A percentile compares a stretch with the other conserved stretches of the same genome.
phyloP scores from a whole-genome alignment of 352 stramenopile genomes.

The Pythium folliculosum region DNA sequence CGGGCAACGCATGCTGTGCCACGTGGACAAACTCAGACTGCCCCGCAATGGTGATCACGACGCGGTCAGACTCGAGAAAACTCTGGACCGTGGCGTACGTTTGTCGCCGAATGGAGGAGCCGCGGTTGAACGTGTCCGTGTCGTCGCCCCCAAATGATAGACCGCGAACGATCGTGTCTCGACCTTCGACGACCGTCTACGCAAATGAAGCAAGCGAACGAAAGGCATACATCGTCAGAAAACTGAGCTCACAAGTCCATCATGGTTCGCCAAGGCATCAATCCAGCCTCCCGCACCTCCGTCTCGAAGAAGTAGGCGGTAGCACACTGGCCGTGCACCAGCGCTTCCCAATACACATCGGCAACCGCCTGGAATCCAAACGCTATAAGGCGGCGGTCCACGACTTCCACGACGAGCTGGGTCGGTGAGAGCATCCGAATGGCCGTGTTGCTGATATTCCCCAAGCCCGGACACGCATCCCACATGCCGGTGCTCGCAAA shows the following conservation, averaged over 20 bases:
- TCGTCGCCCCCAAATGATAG: constrained; percentile 1
- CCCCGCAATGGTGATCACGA: constrained; percentile 5
- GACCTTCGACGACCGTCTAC: constrained; percentile 6
- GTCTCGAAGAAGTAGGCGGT: background rate
- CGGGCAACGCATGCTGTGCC: background rate
- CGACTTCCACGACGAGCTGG: constrained; percentile 8
- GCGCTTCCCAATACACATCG: background rate
- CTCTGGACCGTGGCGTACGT: background rate
- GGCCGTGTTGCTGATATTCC: background rate
- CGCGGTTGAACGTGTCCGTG: background rate
- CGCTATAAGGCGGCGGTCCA: constrained; percentile 1
- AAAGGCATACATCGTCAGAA: background rate
- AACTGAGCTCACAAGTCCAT: background rate
- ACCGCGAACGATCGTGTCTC: constrained; percentile 7
- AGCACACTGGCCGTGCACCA: background rate
- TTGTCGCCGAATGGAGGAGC: constrained; percentile 4
- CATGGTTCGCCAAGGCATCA: background rate
- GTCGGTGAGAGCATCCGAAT: constrained; percentile 7
- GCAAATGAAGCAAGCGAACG: background rate
- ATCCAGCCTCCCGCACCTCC: background rate
- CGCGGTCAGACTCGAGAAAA: constrained; percentile 5
- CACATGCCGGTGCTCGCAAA: constrained; percentile 7
- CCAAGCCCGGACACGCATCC: background rate
- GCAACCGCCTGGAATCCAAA: constrained; percentile 2
- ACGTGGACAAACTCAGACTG: constrained; percentile 10